Conservation (phyloP, 2,329 filamentous ascomycete species). For the Fusarium buxicola region DNA sequence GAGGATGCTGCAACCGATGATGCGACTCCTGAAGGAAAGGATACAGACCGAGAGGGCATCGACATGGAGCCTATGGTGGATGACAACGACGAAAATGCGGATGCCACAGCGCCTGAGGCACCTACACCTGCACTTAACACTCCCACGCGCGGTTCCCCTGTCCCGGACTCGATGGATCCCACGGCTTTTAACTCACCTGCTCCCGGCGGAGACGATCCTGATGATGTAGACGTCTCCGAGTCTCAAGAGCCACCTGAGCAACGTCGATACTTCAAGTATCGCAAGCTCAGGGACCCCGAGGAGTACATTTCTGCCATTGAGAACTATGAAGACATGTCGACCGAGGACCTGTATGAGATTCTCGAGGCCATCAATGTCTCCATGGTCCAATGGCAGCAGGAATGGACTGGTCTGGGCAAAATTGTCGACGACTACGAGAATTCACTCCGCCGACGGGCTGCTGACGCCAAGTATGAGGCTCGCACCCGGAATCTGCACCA, state of each 20-base stretch:
- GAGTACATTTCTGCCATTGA: conserved; percentile 62
- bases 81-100: conserved; percentile 49
- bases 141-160: conserved; percentile 54
- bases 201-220: conserved; percentile 51
- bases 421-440: conserved; percentile 70
- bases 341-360: conserved; percentile 58
- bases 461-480: conserved; percentile 61
- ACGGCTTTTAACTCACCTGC: conserved; percentile 54
- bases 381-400: conserved; percentile 64
- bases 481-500: conserved; percentile 57
- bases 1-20: conserved; percentile 50
- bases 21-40: conserved; percentile 48
- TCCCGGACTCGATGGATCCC: conserved; percentile 53
- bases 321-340: conserved; percentile 62
- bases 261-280: conserved; percentile 56
- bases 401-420: conserved; percentile 63
- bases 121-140: conserved; percentile 55
- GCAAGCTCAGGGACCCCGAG: conserved; percentile 62
- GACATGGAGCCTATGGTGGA: conserved; percentile 50
- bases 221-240: conserved; percentile 52
- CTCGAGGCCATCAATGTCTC: conserved; percentile 59
- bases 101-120: conserved; percentile 47
- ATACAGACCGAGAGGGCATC: conserved; percentile 43
- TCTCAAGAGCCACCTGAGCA: conserved; percentile 49
- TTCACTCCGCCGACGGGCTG: conserved; percentile 61